Percentiles rank a stretch among this genome's conserved stretches.
Evolutionary conservation across 202 grass and related monocot genomes (phyloP).

Genomic region (Panicum hallii): DNA sequence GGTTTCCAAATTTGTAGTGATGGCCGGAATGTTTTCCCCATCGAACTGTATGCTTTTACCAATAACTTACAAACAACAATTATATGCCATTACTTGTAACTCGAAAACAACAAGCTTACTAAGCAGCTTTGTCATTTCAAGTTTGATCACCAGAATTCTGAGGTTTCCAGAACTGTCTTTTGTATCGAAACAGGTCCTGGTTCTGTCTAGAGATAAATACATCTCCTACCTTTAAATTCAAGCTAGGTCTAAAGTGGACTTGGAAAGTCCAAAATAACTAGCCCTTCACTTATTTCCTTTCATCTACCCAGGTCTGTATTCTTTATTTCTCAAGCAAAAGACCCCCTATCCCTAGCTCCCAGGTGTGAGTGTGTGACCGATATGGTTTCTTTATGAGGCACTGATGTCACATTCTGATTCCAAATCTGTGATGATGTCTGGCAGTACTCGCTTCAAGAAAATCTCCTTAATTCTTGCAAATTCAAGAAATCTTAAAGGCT

Average conservation of each 20-base stretch:
- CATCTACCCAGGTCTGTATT: not conserved
- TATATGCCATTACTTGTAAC: not conserved
- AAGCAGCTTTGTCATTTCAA: not conserved
- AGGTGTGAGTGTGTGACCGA: not conserved
- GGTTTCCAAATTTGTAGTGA: not conserved
- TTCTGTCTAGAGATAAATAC: not conserved
- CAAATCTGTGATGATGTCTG: not conserved
- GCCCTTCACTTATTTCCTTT: not conserved
- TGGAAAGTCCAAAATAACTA: not conserved
- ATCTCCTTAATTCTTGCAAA: not conserved
- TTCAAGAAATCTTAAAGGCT: not conserved
- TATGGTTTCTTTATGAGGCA: not conserved
- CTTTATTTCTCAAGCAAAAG: not conserved
- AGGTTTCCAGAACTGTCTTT: not conserved
- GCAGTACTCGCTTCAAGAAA: not conserved
- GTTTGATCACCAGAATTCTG: not conserved
- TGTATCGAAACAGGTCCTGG: not conserved
- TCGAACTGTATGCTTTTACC: not conserved
- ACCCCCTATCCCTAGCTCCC: not conserved
- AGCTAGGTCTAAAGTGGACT: not conserved
- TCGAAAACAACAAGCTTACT: not conserved
- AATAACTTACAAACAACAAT: not conserved
- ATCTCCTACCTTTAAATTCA: not conserved
- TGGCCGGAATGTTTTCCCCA: not conserved
- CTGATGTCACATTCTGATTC: constrained; percentile 5